These are phyloP conservation scores for Calycina marina DNA, from an alignment of 2,329 filamentous ascomycete genomes.

Conservation along the genomic window DNA sequence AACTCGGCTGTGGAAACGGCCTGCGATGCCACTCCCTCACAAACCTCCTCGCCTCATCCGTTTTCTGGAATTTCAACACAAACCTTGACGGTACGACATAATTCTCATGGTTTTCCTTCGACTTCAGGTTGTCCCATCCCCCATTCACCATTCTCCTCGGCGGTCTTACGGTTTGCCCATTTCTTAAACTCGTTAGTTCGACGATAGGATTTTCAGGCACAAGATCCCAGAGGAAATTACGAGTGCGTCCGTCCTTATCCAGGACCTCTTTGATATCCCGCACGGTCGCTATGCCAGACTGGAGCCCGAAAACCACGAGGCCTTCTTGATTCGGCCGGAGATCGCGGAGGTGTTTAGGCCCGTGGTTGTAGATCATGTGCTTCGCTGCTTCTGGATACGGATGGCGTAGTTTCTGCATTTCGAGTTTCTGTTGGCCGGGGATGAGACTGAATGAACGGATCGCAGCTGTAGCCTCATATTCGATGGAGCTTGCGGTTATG, in stretches of 20 bases:
- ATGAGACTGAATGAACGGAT: slow-evolving; percentile 35
- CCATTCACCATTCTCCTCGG: too few relatives aligned
- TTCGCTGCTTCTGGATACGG: slow-evolving; percentile 22
- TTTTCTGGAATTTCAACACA: slow-evolving; percentile 19
- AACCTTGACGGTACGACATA: slow-evolving; percentile 13
- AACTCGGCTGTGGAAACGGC: slow-evolving; percentile 29
- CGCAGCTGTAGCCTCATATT: slow-evolving; percentile 30
- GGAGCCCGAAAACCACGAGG: slow-evolving; percentile 18
- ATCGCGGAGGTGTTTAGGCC: slow-evolving; percentile 12
- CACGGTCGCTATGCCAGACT: slow-evolving; percentile 9
- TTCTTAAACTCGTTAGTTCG: too few relatives aligned
- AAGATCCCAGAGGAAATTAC: slow-evolving; percentile 22
- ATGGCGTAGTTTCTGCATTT: slow-evolving; percentile 21
- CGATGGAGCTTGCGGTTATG: too few relatives aligned
- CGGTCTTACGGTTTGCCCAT: too few relatives aligned
- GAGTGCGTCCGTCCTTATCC: slow-evolving; percentile 14
- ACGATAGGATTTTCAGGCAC: slow-evolving; percentile 5
- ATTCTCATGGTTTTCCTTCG: too few relatives aligned
- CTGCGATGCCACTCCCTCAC: slow-evolving; percentile 35
- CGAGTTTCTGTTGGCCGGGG: slow-evolving; percentile 25
- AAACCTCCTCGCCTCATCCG: slow-evolving; percentile 28
- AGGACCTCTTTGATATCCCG: slow-evolving; percentile 13
- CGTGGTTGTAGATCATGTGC: slow-evolving; percentile 24
- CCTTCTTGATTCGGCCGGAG: slow-evolving; percentile 12
- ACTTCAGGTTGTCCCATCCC: too few relatives aligned